Evolutionary conservation across 768 basidiomycete species (phyloP).

Genomic region (Mycena kentingensis): DNA sequence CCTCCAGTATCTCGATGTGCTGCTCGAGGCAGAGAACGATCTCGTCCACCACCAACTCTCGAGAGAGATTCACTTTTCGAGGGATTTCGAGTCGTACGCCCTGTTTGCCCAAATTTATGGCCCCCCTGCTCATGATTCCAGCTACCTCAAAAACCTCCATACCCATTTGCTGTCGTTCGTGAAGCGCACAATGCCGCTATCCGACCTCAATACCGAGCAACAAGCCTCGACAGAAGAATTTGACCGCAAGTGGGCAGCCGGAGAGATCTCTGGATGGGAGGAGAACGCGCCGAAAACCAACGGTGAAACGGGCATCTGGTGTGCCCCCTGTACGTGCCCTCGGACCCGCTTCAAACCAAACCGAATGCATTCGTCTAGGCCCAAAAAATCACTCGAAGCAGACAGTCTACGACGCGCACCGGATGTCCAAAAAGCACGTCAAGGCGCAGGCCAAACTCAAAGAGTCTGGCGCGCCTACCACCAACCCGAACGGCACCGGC

Average conservation of each 20-base stretch:
- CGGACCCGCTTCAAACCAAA: no score
- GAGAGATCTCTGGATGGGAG: conserved; percentile 78
- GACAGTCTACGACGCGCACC: conserved; percentile 95
- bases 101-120: conserved; percentile 5
- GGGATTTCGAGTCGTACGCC: conserved; percentile 82
- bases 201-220: conserved; percentile 72
- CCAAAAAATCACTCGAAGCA: conserved; percentile 96
- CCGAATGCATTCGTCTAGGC: conserved; percentile 51
- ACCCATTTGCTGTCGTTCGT: conserved; percentile 85
- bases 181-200: conserved; percentile 81
- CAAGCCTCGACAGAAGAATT: conserved; percentile 70
- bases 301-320: conserved; percentile 73
- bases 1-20: conserved; percentile 88
- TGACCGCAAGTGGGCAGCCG: conserved; percentile 75
- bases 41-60: conserved; percentile 69
- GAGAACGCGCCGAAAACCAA: conserved; percentile 50
- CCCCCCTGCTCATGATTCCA: conserved; percentile 34
- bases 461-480: conserved; percentile 43
- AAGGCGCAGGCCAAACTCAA: conserved; percentile 85
- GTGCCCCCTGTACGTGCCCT: conserved; percentile 77
- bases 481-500: conserved; percentile 62
- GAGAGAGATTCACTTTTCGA: conserved; percentile 64
- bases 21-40: conserved; percentile 65
- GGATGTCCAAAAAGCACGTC: conserved; percentile 93
- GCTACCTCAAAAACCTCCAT: conserved; percentile 84